A percentile compares a stretch with the other conserved stretches of the same genome.
Conservation (phyloP, 2,329 filamentous ascomycete genomes). For the Hypoxylon sp. region DNA sequence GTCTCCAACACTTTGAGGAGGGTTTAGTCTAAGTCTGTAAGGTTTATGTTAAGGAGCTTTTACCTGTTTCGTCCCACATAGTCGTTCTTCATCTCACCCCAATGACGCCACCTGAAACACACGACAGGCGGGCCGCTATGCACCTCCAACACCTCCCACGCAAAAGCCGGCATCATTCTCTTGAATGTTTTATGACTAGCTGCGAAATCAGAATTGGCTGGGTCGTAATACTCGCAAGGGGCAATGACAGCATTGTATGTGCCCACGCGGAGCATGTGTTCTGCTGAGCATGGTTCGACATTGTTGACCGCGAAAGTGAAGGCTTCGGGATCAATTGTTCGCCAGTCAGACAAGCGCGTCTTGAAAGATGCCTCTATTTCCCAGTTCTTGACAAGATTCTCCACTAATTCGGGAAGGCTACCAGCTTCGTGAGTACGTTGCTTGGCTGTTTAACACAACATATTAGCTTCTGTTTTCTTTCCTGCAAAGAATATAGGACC, state of each 20-base stretch:
- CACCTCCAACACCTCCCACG: slow-evolving; percentile 16
- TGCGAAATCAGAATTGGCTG: slow-evolving; percentile 5
- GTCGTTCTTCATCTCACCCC: slow-evolving; percentile 23
- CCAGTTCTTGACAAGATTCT: slow-evolving; percentile 23
- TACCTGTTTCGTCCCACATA: slow-evolving; percentile 9
- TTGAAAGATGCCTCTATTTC: slow-evolving; percentile 24
- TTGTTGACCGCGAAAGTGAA: slow-evolving; percentile 20
- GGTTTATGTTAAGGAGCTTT: neutral
- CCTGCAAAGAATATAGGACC: too few species aligned
- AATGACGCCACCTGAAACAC: slow-evolving; percentile 15
- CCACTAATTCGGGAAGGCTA: slow-evolving; percentile 20
- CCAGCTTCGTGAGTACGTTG: slow-evolving; percentile 12
- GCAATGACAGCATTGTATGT: slow-evolving; percentile 17
- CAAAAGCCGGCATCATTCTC: slow-evolving; percentile 19
- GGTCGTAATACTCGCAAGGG: slow-evolving; percentile 16
- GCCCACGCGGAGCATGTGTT: slow-evolving; percentile 20
- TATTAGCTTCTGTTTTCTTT: neutral
- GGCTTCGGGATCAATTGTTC: slow-evolving; percentile 12
- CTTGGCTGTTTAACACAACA: neutral
- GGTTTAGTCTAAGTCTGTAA: neutral
- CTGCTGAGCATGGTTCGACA: slow-evolving; percentile 12
- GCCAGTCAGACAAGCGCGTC: slow-evolving; percentile 14
- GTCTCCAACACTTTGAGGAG: neutral
- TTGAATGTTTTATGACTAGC: slow-evolving; percentile 19
- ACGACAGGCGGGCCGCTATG: slow-evolving; percentile 13